Conservation (phyloP, 140 eudicot genomes). For the Oenanthe javanica region DNA sequence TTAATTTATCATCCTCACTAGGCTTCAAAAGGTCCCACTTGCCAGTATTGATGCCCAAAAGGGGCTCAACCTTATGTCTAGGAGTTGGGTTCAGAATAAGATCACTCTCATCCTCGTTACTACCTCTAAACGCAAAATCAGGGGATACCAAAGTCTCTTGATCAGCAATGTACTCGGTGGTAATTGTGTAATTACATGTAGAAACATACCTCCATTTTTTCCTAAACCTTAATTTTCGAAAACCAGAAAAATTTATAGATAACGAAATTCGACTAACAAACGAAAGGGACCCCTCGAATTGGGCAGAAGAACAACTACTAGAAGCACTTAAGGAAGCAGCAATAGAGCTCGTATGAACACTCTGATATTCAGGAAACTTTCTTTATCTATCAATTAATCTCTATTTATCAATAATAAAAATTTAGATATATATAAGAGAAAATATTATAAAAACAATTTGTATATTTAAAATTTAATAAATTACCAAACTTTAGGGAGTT, state of each 20-base stretch:
- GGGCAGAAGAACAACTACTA: slow-evolving; percentile 49
- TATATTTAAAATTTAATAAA: too few species aligned
- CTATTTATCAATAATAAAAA: too few species aligned
- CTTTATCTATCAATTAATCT: too few species aligned
- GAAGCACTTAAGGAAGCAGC: slow-evolving; percentile 35
- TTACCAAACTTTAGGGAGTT: too few species aligned
- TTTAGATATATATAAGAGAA: too few species aligned
- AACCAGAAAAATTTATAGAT: slow-evolving; percentile 36
- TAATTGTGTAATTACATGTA: slow-evolving; percentile 61
- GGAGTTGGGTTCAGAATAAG: slow-evolving; percentile 54
- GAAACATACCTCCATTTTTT: slow-evolving; percentile 67
- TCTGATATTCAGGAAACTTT: slow-evolving; percentile 12
- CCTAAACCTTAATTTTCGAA: slow-evolving; percentile 36
- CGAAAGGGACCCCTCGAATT: slow-evolving; percentile 49
- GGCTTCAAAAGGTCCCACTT: slow-evolving; percentile 28
- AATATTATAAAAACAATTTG: too few species aligned
- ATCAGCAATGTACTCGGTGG: slow-evolving; percentile 66
- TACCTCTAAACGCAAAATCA: slow-evolving; percentile 47
- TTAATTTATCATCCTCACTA: slow-evolving; percentile 20
- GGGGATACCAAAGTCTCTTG: slow-evolving; percentile 55
- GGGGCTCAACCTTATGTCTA: slow-evolving; percentile 38
- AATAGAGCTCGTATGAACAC: slow-evolving; percentile 50
- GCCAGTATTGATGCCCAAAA: slow-evolving; percentile 21
- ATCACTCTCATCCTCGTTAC: slow-evolving; percentile 38
- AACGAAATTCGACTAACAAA: slow-evolving; percentile 41